Conservation (phyloP, 345 rosid species). For the Gossypium anomalum region DNA sequence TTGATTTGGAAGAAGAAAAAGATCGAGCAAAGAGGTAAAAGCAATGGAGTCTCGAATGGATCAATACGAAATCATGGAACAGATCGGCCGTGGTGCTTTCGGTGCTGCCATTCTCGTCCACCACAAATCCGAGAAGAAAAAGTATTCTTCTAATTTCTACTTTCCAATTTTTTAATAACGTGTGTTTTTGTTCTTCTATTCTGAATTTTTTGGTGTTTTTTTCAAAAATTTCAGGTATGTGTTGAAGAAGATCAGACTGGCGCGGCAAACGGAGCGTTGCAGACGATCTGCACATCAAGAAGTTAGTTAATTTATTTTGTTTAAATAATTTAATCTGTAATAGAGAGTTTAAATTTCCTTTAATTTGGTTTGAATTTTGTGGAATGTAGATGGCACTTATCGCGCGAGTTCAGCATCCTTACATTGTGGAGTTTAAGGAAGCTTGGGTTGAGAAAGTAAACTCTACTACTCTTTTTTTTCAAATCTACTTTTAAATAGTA, state of each 20-base stretch:
- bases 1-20: not conserved
- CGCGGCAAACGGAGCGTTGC: conserved; percentile 94
- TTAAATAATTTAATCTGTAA: not conserved
- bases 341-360: not conserved
- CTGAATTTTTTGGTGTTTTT: not conserved
- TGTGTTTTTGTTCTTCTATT: not conserved
- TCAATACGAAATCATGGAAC: conserved; percentile 99
- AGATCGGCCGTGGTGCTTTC: conserved; percentile 98
- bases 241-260: conserved; percentile 95
- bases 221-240: conserved; percentile 55
- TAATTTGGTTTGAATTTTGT: conserved; percentile 13
- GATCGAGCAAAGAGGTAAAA: conserved; percentile 8
- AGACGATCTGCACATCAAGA: conserved; percentile 99
- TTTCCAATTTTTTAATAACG: not conserved
- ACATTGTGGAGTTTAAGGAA: conserved; percentile 91
- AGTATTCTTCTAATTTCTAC: conserved; percentile 30
- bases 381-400: conserved; percentile 78
- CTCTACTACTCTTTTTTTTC: not conserved
- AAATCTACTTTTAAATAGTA: not conserved
- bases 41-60: conserved; percentile 95
- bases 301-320: conserved; percentile 33
- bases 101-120: conserved; percentile 96
- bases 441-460: conserved; percentile 97
- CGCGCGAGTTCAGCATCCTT: conserved; percentile 88
- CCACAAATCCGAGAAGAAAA: conserved; percentile 89